These are phyloP conservation scores for Cydonia oblonga DNA, from an alignment of 331 rosid genomes.

Conservation along the genomic window DNA sequence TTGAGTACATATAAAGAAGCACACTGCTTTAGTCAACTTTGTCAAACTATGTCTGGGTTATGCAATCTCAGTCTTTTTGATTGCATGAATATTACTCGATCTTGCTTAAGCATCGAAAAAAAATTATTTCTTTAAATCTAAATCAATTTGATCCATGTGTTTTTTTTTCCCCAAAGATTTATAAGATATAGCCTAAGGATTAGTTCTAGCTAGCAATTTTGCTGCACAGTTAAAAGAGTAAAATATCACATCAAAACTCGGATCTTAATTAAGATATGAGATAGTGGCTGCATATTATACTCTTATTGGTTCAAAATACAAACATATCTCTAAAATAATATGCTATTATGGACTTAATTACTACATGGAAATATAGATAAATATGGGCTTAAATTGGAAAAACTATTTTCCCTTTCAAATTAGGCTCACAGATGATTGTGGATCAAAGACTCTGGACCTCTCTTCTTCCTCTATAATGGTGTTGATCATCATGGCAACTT, in stretches of 20 bases:
- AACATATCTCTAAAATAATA: neutral
- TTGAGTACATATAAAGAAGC: neutral
- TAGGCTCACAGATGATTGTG: neutral
- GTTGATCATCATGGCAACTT: constrained; percentile 54
- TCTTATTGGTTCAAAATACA: neutral
- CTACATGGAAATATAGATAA: neutral
- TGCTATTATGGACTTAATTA: neutral
- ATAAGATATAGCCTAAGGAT: neutral
- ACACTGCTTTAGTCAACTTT: neutral
- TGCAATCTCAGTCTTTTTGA: neutral
- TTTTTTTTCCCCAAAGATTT: neutral
- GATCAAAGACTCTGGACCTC: constrained; percentile 34
- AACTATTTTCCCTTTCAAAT: neutral
- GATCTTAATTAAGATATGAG: neutral
- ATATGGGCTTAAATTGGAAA: neutral
- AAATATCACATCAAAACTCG: neutral
- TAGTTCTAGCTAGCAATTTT: neutral
- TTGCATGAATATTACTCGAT: neutral
- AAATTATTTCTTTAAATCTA: neutral
- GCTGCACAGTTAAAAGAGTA: neutral
- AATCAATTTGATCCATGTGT: neutral
- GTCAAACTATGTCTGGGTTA: neutral
- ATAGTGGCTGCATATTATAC: neutral
- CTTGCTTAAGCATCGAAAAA: neutral
- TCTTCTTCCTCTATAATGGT: constrained; percentile 70